Evolutionary conservation across 805 yeast species (phyloP), one percentile per base, ranked within the genome.

Genomic region (Spathaspora gorwiae): DNA sequence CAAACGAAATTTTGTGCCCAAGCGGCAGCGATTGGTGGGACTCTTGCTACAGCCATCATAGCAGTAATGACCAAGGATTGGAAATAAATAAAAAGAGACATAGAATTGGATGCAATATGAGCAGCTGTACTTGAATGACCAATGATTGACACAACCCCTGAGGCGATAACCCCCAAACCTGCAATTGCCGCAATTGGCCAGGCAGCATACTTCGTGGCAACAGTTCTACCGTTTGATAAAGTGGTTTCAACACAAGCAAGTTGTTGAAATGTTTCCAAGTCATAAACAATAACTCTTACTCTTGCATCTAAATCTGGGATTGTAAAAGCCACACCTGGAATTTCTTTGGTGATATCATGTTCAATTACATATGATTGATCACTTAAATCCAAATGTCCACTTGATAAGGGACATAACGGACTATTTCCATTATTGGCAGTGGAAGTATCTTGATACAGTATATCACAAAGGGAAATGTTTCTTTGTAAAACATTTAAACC

Each of bases 1-100:
- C 98, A 92, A 65, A 81, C 83, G 73, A 94, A 94, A 70, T 92
- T 94, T 66, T 92, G 96, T 30, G 95, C 83, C 99, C 99, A 92
- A 2, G 98, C 90, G 2, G 96, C 89, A 5, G 97, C 98, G 54
- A 94, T 90, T 2, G 99, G 99, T 1, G 99, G 99, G 15, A 89
- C 87, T 49, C 80, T 73, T 15, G 88, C 79, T 29, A 92, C 97
- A 46, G 95, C 97, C 90, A 90, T 84, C 97, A 94, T 90, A 13
- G 96, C 79, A 14, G 92, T 84, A 48, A 92, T 82, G 15, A 97
- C 97, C 54, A 94, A 74, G 46, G 87, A 81, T 72, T 94, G 99
- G 79, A 92, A 94, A 66, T 94, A 94, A 44, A 90, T 81, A 66
- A 94, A 94, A 49, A 94, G 72, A 1, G 97, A 87, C 60, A 92